Base-by-base conservation (phyloP, 1,139 yeast genomes). In the Pichia sp. region DNA sequence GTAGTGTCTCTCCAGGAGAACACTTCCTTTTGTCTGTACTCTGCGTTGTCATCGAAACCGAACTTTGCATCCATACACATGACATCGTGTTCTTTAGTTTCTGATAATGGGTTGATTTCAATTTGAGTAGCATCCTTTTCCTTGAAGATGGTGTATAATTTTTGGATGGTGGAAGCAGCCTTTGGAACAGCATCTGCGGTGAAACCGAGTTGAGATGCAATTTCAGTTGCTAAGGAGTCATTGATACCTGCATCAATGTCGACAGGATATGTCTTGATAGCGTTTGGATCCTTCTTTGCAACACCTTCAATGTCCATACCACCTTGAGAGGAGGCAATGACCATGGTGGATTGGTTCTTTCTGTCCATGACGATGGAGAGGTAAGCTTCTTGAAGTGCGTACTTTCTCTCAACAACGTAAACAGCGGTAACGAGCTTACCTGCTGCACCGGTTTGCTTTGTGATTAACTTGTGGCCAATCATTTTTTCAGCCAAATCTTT, bases 231-330 rank as follows among this genome's bases (percentile, higher is more conserved):
- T 53, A 79, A 69, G 46, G 68, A 70, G 52, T 80, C 85, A 49
- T 93, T 77, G 56, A 93, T 84, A 58, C 96, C 96, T 40, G 65
- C 64, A 49, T 79, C 74, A 55, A 86, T 72, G 50, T 80, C 79
- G 42, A 91, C 77, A 51, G 83, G 72, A 75, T 80, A 86, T 49
- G 93, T 79, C 69, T 86, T 82, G 69, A 91, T 93, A 51, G 96
- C 95, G 42, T 74, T 77, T 39, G 99, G 99, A 65, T 76, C 82
- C 53, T 74, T 78, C 52, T 82, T 82, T 44, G 98, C 99, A 50
- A 93, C 97, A 62, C 94, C 95, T 72, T 91, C 99, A 58, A 91
- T 93, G 67, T 91, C 96, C 95, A 93, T 88, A 72, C 99, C 99
- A 70, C 99, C 99, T 69, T 91, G 94, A 50, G 94, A 71, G 26